Percentiles rank a stretch among this genome's conserved stretches.
phyloP scores from a whole-genome alignment of 306 rosid genomes.

The Oemleria cerasiformis region DNA sequence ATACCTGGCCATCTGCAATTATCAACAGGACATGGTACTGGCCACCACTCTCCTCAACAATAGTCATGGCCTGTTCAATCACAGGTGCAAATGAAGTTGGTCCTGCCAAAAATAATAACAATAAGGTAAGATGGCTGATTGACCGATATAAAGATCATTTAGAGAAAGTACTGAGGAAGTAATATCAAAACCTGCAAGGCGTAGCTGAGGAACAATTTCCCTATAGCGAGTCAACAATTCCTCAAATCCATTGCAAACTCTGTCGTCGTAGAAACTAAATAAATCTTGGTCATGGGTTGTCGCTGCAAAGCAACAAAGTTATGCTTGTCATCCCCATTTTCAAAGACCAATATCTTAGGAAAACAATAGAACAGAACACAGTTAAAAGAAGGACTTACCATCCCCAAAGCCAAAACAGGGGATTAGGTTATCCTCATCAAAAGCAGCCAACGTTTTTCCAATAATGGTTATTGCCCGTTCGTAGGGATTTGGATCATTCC shows the following conservation, averaged over 20 bases:
- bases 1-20: constrained; percentile 97
- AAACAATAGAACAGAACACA: constrained; percentile 5
- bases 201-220: constrained; percentile 75
- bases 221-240: constrained; percentile 73
- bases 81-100: constrained; percentile 95
- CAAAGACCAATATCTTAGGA: constrained; percentile 1
- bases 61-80: constrained; percentile 92
- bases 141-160: constrained; percentile 7
- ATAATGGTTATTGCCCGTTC: constrained; percentile 89
- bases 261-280: constrained; percentile 76
- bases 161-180: neutral
- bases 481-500: constrained; percentile 72
- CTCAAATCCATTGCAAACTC: constrained; percentile 85
- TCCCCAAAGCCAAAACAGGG: constrained; percentile 98
- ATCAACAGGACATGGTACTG: constrained; percentile 66
- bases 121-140: constrained; percentile 3
- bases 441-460: constrained; percentile 83
- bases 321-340: constrained; percentile 18
- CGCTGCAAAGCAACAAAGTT: constrained; percentile 51
- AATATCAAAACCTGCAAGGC: constrained; percentile 71
- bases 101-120: constrained; percentile 44
- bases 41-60: constrained; percentile 87
- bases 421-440: constrained; percentile 90
- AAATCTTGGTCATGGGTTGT: constrained; percentile 90
- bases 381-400: constrained; percentile 46